Conservation (phyloP, 2,329 filamentous ascomycete species). For the Neurospora sp. region DNA sequence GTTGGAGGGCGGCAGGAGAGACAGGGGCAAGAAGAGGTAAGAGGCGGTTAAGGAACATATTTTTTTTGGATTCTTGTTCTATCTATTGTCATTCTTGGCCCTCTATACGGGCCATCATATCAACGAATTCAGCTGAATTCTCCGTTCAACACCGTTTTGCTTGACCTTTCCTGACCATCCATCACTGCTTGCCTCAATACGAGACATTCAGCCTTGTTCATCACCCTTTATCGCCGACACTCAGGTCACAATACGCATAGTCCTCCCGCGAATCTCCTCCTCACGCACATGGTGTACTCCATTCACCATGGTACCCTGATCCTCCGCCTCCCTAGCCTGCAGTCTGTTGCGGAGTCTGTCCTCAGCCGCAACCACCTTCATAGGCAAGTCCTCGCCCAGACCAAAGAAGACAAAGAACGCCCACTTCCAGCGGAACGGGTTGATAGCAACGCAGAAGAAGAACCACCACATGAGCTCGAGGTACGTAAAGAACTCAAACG, state of each 20-base stretch:
- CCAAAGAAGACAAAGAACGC: constrained; percentile 74
- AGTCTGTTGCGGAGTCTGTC: constrained; percentile 46
- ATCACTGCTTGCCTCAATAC: background rate
- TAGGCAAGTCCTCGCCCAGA: constrained; percentile 55
- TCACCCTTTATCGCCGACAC: background rate
- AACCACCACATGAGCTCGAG: constrained; percentile 82
- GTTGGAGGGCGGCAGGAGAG: constrained; percentile 35
- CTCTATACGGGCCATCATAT: background rate
- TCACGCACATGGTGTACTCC: constrained; percentile 9
- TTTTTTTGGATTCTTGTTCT: background rate
- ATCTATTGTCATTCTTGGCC: background rate
- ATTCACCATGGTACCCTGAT: constrained; percentile 22
- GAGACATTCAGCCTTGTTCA: no score
- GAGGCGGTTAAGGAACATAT: background rate
- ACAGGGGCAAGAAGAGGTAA: constrained; percentile 32
- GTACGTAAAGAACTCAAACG: constrained; percentile 87
- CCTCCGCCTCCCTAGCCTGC: background rate
- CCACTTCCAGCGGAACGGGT: constrained; percentile 90
- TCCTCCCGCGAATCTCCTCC: constrained; percentile 16
- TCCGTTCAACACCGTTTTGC: background rate
- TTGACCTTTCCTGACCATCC: background rate
- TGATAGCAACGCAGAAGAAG: constrained; percentile 64
- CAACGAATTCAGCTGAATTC: background rate
- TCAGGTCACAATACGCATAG: background rate
- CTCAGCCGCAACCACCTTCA: constrained; percentile 56